These are phyloP conservation scores for Heritiera littoralis DNA, from an alignment of 345 rosid species.

Conservation along the genomic window DNA sequence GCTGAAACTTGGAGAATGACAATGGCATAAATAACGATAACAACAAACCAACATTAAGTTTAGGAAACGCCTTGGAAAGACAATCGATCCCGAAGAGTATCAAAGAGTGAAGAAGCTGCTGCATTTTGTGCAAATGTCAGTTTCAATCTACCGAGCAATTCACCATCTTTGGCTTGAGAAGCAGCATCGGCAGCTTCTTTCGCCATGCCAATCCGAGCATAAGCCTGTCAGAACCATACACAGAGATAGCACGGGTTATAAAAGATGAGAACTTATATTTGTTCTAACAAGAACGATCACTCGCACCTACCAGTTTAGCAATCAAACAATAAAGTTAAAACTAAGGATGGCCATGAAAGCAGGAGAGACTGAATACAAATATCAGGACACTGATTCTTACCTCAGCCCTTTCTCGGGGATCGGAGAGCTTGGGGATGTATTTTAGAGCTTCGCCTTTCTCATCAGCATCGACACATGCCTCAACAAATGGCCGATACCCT, in stretches of 20 bases:
- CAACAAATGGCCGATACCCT: conserved; percentile 96
- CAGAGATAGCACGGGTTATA: not conserved
- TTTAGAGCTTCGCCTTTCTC: conserved; percentile 92
- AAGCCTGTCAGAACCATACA: conserved; percentile 51
- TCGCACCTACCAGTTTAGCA: not conserved
- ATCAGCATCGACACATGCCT: conserved; percentile 86
- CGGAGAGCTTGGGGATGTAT: conserved; percentile 87
- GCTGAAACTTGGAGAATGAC: not conserved
- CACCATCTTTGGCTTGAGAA: conserved; percentile 90
- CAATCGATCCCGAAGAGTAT: conserved; percentile 71
- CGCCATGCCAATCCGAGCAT: conserved; percentile 94
- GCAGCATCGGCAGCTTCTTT: conserved; percentile 99
- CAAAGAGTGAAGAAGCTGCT: conserved; percentile 80
- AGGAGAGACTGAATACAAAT: not conserved
- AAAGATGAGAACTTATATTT: not conserved
- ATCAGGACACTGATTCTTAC: conserved; percentile 31
- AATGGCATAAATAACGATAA: not conserved
- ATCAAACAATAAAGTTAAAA: not conserved
- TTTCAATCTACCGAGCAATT: conserved; percentile 81
- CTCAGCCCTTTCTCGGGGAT: conserved; percentile 94
- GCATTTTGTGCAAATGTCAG: conserved; percentile 83
- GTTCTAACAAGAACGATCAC: not conserved
- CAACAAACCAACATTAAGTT: not conserved
- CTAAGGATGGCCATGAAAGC: not conserved
- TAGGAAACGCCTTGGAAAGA: conserved; percentile 83